phyloP scores from a whole-genome alignment of 2,329 filamentous ascomycete genomes.

The Stachybotrys chartarum region DNA sequence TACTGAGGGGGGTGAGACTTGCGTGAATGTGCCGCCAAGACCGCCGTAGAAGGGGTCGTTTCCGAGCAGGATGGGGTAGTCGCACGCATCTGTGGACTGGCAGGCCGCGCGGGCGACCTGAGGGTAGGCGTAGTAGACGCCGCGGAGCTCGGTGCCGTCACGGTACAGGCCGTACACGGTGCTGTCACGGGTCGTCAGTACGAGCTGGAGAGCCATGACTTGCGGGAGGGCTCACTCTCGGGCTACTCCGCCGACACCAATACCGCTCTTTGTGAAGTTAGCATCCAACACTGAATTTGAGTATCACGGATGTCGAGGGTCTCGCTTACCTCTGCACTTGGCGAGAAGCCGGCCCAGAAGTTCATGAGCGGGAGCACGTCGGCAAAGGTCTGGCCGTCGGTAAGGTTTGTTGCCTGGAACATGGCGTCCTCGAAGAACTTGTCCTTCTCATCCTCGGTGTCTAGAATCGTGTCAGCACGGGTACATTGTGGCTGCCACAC shows the following conservation, averaged over 20 bases:
- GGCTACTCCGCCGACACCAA: constrained; percentile 17
- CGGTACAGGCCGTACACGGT: constrained; percentile 24
- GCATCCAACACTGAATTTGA: too few relatives aligned
- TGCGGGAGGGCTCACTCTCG: constrained; percentile 12
- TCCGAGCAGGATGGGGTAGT: constrained; percentile 22
- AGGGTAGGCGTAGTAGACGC: constrained; percentile 21
- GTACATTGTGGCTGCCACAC: neutral
- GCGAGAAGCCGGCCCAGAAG: constrained; percentile 21
- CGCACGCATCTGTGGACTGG: constrained; percentile 20
- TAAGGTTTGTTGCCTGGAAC: constrained; percentile 16
- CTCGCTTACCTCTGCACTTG: constrained; percentile 15
- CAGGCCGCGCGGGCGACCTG: constrained; percentile 20
- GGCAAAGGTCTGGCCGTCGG: constrained; percentile 19
- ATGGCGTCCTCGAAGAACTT: constrained; percentile 22
- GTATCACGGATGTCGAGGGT: too few relatives aligned
- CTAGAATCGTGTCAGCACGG: constrained; percentile 4
- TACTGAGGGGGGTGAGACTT: neutral
- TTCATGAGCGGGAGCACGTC: constrained; percentile 20
- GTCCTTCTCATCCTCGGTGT: constrained; percentile 20
- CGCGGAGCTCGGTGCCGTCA: constrained; percentile 22
- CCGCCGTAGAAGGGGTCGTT: constrained; percentile 21
- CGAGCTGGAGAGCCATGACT: neutral
- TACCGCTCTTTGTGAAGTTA: constrained; percentile 13
- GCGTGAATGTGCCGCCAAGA: constrained; percentile 19
- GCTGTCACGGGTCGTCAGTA: constrained; percentile 5